Evolutionary conservation across 305 asterid genomes (phyloP).

Genomic region (Fraxinus paxiana): DNA sequence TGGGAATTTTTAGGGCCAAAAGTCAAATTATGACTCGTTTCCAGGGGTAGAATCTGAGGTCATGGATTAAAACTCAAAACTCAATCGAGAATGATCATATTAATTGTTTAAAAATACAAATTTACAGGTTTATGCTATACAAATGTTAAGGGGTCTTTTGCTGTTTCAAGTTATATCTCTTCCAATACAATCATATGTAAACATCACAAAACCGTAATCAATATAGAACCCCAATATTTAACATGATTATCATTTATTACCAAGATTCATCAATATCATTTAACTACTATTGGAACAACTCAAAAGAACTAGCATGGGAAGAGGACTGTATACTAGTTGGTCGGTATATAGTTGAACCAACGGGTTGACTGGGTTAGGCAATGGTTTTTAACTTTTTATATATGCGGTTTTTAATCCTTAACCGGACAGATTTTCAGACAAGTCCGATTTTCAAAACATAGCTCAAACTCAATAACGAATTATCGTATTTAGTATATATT

Average conservation of each 20-base stretch:
- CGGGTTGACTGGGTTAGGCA: not conserved
- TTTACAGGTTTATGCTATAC: not conserved
- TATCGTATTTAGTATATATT: not conserved
- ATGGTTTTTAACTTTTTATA: not conserved
- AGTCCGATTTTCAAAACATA: not conserved
- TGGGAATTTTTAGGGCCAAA: not conserved
- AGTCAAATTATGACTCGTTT: not conserved
- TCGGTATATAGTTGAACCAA: not conserved
- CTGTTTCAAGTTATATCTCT: not conserved
- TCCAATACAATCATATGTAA: not conserved
- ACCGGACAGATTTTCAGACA: not conserved
- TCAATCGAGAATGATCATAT: not conserved
- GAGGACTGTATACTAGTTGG: not conserved
- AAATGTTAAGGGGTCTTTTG: not conserved
- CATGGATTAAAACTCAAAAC: not conserved
- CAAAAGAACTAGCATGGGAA: not conserved
- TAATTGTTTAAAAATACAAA: not conserved
- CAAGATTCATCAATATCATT: not conserved
- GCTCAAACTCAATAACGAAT: not conserved
- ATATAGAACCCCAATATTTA: not conserved
- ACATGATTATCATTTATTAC: not conserved
- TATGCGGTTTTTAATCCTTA: not conserved
- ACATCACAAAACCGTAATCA: not conserved
- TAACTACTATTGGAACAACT: not conserved
- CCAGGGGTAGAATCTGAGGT: not conserved